A percentile compares a stretch with the other conserved stretches of the same genome.
These are phyloP conservation scores for Lunasporangiospora selenospora DNA, from an alignment of 192 early-diverging fungal genomes.

Conservation along the genomic window DNA sequence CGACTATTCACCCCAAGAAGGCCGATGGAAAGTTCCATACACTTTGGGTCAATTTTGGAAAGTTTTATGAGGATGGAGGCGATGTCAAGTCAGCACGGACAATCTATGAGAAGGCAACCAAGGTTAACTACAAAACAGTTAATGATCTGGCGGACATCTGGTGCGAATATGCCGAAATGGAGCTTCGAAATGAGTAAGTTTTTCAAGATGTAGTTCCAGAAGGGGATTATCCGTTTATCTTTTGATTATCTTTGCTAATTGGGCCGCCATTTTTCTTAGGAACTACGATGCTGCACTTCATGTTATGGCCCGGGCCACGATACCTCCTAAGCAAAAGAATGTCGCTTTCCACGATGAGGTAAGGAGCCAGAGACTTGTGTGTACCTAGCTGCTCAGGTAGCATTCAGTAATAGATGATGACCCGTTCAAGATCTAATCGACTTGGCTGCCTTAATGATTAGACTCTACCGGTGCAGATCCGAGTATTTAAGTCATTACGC, in stretches of 20 bases:
- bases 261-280: constrained; percentile 7
- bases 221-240: not conserved
- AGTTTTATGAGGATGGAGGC: constrained; percentile 69
- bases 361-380: no score
- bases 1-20: constrained; percentile 78
- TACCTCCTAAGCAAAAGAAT: constrained; percentile 61
- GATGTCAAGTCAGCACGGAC: constrained; percentile 72
- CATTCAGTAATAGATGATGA: no score
- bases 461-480: constrained; percentile 71
- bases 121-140: constrained; percentile 80
- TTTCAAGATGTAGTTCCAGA: not conserved
- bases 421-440: no score
- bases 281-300: constrained; percentile 75
- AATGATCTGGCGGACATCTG: constrained; percentile 90
- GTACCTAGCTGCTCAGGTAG: no score
- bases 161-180: constrained; percentile 92
- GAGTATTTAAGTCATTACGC: constrained; percentile 86
- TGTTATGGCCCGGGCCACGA: constrained; percentile 86
- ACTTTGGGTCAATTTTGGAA: constrained; percentile 88
- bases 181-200: constrained; percentile 64
- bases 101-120: constrained; percentile 85
- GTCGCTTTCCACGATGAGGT: constrained; percentile 84
- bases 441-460: no score
- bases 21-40: constrained; percentile 78
- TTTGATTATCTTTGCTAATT: not conserved